Evolutionary conservation across 2,329 filamentous ascomycete species (phyloP).

Genomic region (Claviceps lovelessii): DNA sequence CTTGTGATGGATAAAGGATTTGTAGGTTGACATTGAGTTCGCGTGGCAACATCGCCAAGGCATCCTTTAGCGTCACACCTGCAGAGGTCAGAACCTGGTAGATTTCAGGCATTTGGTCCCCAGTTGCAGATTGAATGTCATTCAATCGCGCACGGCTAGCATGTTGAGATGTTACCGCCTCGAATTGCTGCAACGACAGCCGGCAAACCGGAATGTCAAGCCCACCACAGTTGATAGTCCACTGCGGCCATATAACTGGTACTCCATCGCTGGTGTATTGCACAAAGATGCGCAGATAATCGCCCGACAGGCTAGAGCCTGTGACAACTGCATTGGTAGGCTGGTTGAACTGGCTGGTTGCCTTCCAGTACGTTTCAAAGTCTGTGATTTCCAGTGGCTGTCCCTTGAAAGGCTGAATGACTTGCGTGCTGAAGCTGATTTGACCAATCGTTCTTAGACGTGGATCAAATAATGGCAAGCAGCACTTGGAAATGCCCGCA

Average conservation of each 20-base stretch:
- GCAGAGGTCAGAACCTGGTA: constrained; percentile 61
- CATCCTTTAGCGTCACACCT: constrained; percentile 67
- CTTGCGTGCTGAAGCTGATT: constrained; percentile 85
- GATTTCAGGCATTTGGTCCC: constrained; percentile 45
- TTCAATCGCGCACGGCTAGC: constrained; percentile 29
- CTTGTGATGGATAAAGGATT: constrained; percentile 65
- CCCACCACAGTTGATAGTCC: constrained; percentile 61
- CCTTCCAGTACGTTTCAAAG: constrained; percentile 99
- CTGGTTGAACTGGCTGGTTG: constrained; percentile 80
- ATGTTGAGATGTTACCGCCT: constrained; percentile 32
- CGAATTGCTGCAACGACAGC: constrained; percentile 61
- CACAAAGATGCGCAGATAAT: constrained; percentile 83
- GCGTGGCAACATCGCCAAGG: constrained; percentile 58
- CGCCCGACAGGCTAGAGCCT: constrained; percentile 87
- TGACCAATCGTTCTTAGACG: constrained; percentile 83
- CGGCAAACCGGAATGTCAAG: constrained; percentile 72
- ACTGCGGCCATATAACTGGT: constrained; percentile 75
- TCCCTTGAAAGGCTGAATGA: constrained; percentile 90
- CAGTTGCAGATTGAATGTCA: constrained; percentile 29
- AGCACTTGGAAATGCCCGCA: constrained; percentile 59
- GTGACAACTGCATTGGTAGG: constrained; percentile 74
- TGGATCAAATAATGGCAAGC: constrained; percentile 83
- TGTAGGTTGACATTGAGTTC: constrained; percentile 86
- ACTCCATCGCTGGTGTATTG: constrained; percentile 81
- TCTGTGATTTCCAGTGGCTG: constrained; percentile 91